Percentiles rank a stretch among this genome's conserved stretches.
These are phyloP conservation scores for Phaeosphaeria sp. DNA, from an alignment of 2,329 filamentous ascomycete genomes.

Conservation along the genomic window DNA sequence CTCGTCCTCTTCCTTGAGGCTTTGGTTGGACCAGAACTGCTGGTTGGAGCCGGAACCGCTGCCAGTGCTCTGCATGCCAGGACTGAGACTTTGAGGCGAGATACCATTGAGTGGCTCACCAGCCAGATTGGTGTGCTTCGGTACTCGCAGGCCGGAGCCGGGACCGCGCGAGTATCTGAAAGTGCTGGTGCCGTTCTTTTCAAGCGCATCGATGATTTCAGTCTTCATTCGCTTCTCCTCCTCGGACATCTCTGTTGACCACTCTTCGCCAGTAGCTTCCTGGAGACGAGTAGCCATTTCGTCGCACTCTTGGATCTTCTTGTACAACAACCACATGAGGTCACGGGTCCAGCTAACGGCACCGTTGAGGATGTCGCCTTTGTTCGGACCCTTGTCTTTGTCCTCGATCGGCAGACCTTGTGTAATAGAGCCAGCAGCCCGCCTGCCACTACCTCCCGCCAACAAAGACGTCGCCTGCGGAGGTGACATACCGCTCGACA, in stretches of 20 bases:
- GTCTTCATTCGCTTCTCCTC: slow-evolving; percentile 96
- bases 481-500: slow-evolving; percentile 71
- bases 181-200: slow-evolving; percentile 76
- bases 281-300: slow-evolving; percentile 75
- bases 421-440: slow-evolving; percentile 85
- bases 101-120: slow-evolving; percentile 72
- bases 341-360: slow-evolving; percentile 97
- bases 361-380: slow-evolving; percentile 97
- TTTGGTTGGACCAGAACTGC: slow-evolving; percentile 60
- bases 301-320: slow-evolving; percentile 88
- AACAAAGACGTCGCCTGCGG: slow-evolving; percentile 87
- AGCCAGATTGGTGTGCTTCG: slow-evolving; percentile 89
- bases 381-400: slow-evolving; percentile 98
- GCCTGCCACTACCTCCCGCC: slow-evolving; percentile 81
- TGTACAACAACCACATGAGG: slow-evolving; percentile 94
- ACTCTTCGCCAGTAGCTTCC: slow-evolving; percentile 48
- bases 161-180: slow-evolving; percentile 85
- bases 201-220: slow-evolving; percentile 85
- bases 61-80: slow-evolving; percentile 67
- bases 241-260: slow-evolving; percentile 65
- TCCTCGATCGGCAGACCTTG: slow-evolving; percentile 93
- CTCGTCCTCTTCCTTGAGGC: slow-evolving; percentile 95
- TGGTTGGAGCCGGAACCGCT: slow-evolving; percentile 62
- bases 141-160: slow-evolving; percentile 86
- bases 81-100: slow-evolving; percentile 64